Evolutionary conservation across 495 filamentous ascomycete species (phyloP).

Genomic region (Tuber indicum): DNA sequence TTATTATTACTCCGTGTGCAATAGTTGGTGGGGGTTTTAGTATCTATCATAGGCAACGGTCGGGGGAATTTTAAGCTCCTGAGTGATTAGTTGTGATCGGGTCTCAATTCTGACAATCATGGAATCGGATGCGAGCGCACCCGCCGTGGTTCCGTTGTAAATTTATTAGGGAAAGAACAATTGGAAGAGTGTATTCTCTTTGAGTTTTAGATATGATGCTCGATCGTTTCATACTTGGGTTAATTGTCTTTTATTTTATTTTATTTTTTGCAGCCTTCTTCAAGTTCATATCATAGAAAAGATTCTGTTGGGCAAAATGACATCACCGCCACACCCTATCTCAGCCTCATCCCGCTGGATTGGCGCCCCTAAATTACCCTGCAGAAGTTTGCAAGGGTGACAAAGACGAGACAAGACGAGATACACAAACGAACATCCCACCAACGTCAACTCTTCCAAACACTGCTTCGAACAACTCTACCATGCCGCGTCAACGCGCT

Average conservation of each 20-base stretch:
- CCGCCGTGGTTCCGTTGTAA: background rate
- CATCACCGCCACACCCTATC: background rate
- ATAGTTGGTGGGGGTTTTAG: background rate
- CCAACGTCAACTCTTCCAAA: slow-evolving; percentile 1
- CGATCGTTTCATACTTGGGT: slow-evolving; percentile 1
- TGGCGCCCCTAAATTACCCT: background rate
- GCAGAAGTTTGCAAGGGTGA: background rate
- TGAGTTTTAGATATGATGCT: slow-evolving; percentile 1
- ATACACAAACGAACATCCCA: background rate
- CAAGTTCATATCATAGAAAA: background rate
- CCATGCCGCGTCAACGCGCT: slow-evolving; percentile 41
- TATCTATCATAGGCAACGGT: background rate
- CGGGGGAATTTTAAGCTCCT: background rate
- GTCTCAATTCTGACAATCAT: background rate
- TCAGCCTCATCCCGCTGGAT: background rate
- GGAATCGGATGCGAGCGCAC: background rate
- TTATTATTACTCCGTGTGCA: background rate
- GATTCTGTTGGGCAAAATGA: background rate
- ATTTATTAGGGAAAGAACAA: background rate
- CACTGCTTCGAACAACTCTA: background rate
- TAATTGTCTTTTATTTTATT: background rate
- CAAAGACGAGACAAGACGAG: background rate
- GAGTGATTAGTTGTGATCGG: slow-evolving; percentile 1
- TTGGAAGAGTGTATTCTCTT: background rate
- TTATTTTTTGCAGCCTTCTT: slow-evolving; percentile 1